Evolutionary conservation across 305 asterid species (phyloP), one percentile per base, ranked within the genome.

Genomic region (Fraxinus ornus): DNA sequence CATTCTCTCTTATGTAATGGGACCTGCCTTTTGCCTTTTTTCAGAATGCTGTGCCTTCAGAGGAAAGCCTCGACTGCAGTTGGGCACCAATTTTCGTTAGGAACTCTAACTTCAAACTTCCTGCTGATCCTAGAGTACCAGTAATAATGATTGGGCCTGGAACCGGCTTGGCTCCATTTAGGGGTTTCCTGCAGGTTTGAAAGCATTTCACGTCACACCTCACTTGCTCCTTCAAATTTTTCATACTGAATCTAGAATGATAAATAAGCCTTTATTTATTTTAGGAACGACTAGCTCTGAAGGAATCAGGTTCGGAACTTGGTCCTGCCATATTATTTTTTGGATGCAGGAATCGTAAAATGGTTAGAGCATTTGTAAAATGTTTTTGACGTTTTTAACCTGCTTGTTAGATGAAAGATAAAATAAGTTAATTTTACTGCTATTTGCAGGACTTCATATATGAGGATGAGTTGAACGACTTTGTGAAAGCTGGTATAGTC

Each of bases 151-250:
- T 95, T 2, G 98, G 98, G 28, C 98, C 98, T 77, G 98, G 98
- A 77, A 95, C 98, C 71, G 98, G 98, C 80, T 89, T 95, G 87
- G 99, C 99, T 85, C 99, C 99, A 66, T 95, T 95, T 83, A 92
- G 99, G 82, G 99, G 99, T 71, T 95, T 95, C 87, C 97, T 95
- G 85, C 99, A 95, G 98, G 98, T 95, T 87, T 75, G 79, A 85
- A 62, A 74, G 35, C 55, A 32, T 49, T 74, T 47, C 47, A 44
- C 37, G 26, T 80, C 49, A 66, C 26, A 41, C 24, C 19, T 55
- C 76, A 2, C 55, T 72, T 64, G 24, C 15, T 33, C 73, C 64
- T 83, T 62, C 39, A 28, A 26, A 66, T 55, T 81, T 71, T 33
- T 5, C 30, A 78, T 78, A 73, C 75, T 52, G 22, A 39, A 79